Percentiles rank a stretch among this genome's conserved stretches.
Conservation (phyloP, 306 rosid species). For the Trifolium fragiferum region DNA sequence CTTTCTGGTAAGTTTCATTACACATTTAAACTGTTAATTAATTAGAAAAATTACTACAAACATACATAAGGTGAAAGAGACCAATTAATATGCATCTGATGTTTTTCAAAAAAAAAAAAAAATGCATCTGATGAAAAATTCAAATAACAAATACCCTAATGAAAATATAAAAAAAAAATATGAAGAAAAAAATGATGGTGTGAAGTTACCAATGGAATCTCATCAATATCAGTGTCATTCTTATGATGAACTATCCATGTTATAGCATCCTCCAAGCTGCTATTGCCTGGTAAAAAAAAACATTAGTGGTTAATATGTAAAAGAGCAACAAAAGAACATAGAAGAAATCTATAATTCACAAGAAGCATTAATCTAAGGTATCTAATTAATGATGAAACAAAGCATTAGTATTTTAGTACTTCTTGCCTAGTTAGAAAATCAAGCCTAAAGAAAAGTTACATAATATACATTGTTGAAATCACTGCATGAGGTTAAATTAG, state of each 20-base stretch:
- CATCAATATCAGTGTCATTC: slow-evolving; percentile 70
- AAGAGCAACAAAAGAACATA: too few relatives aligned
- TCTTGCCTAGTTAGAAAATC: not conserved
- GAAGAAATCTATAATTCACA: not conserved
- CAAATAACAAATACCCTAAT: not conserved
- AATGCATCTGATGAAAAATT: too few relatives aligned
- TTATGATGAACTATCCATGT: slow-evolving; percentile 78
- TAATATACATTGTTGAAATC: not conserved
- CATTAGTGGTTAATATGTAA: not conserved
- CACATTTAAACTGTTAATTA: too few relatives aligned
- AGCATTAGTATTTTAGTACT: not conserved
- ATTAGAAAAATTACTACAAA: too few relatives aligned
- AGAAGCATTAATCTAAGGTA: not conserved
- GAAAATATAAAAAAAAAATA: not conserved
- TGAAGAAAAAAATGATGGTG: not conserved
- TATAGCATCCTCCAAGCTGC: slow-evolving; percentile 63
- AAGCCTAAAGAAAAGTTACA: not conserved
- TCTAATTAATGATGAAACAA: too few relatives aligned
- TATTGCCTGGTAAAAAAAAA: slow-evolving; percentile 59
- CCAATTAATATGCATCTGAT: not conserved
- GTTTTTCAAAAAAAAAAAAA: too few relatives aligned
- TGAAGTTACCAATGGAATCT: slow-evolving; percentile 69
- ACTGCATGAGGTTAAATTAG: too few relatives aligned
- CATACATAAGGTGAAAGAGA: not conserved
- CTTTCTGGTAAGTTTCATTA: too few relatives aligned